Evolutionary conservation across 2,329 filamentous ascomycete genomes (phyloP).

Genomic region (Knoxdaviesia proteae): DNA sequence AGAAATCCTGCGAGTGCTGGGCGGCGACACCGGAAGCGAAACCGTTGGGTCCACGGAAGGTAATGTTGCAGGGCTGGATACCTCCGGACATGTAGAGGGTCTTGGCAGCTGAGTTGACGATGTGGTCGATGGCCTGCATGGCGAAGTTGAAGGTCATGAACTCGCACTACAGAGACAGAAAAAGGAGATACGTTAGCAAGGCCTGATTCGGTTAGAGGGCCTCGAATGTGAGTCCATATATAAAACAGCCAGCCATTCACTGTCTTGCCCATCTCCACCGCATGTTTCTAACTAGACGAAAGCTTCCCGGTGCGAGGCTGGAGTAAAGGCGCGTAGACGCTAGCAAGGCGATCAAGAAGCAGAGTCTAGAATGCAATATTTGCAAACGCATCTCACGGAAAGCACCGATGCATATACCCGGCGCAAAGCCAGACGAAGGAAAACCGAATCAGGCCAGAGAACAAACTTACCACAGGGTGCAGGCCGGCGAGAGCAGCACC

Average conservation of each 20-base stretch:
- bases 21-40: constrained; percentile 90
- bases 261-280: no score
- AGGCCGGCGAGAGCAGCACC: constrained; percentile 88
- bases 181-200: constrained; percentile 3
- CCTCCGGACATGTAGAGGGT: constrained; percentile 99
- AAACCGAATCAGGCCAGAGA: neutral
- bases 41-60: constrained; percentile 96
- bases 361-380: no score
- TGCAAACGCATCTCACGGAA: no score
- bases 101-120: constrained; percentile 97
- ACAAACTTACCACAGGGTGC: constrained; percentile 62
- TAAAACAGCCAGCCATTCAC: no score
- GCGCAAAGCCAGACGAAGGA: neutral
- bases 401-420: no score
- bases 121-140: constrained; percentile 99
- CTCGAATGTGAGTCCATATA: neutral
- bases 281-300: no score
- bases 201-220: no score
- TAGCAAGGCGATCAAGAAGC: no score
- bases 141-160: constrained; percentile 99
- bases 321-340: no score
- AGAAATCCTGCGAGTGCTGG: constrained; percentile 98
- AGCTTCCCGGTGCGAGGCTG: no score
- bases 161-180: constrained; percentile 47
- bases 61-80: constrained; percentile 98